A percentile compares a stretch with the other conserved stretches of the same genome.
These are phyloP conservation scores for Aquilaria sinensis DNA, from an alignment of 345 rosid genomes.

Conservation along the genomic window DNA sequence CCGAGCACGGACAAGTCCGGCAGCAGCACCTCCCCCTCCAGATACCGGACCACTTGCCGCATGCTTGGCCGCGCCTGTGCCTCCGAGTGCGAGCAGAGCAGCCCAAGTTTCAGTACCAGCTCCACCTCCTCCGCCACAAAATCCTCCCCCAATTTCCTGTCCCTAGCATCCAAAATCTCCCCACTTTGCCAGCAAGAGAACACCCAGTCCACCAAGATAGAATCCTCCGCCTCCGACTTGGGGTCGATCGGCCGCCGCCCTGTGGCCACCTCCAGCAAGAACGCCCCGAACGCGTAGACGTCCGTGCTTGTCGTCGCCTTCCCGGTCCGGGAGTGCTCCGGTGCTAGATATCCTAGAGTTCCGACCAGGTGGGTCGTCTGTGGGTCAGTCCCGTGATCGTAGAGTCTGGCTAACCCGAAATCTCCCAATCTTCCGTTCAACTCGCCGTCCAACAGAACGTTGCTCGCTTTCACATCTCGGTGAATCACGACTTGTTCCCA, in stretches of 20 bases:
- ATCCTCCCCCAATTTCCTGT: constrained; percentile 16
- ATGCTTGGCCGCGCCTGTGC: constrained; percentile 25
- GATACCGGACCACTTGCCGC: constrained; percentile 14
- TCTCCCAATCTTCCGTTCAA: constrained; percentile 38
- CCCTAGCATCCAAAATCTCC: constrained; percentile 21
- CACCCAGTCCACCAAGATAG: constrained; percentile 30
- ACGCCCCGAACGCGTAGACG: constrained; percentile 36
- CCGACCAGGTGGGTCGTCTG: constrained; percentile 36
- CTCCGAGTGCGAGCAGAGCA: constrained; percentile 23
- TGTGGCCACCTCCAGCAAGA: constrained; percentile 36
- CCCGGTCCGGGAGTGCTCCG: constrained; percentile 28
- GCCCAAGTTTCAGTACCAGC: constrained; percentile 30
- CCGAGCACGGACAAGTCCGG: constrained; percentile 37
- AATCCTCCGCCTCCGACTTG: constrained; percentile 4
- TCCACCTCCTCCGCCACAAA: constrained; percentile 12
- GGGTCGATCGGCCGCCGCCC: constrained; percentile 34
- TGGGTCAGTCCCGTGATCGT: constrained; percentile 31
- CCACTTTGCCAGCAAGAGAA: constrained; percentile 29
- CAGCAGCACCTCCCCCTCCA: constrained; percentile 28
- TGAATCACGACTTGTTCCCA: constrained; percentile 47
- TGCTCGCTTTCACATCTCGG: constrained; percentile 37
- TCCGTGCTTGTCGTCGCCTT: constrained; percentile 33
- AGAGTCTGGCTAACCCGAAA: constrained; percentile 32
- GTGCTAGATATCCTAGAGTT: constrained; percentile 38
- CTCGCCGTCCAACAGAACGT: constrained; percentile 28